A percentile compares a stretch with the other conserved stretches of the same genome.
These are phyloP conservation scores for Sicyos baderoa DNA, from an alignment of 306 rosid species.

Conservation along the genomic window DNA sequence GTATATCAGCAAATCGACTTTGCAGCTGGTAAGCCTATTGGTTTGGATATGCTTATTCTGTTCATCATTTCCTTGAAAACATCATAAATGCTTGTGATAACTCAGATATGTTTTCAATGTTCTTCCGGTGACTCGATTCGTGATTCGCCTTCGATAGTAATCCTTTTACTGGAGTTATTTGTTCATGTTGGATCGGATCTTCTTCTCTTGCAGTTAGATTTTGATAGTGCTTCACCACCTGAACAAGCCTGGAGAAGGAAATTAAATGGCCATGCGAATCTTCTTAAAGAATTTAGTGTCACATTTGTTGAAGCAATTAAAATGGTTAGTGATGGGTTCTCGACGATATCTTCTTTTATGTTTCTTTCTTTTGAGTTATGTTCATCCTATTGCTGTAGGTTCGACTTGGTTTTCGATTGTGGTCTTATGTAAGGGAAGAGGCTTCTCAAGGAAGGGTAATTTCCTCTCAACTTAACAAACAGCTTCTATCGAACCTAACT, in stretches of 20 bases:
- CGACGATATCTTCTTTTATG: constrained; percentile 9
- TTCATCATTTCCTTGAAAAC: neutral
- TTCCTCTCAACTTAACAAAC: constrained; percentile 15
- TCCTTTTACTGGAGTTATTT: neutral
- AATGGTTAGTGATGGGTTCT: constrained; percentile 51
- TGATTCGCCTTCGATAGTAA: neutral
- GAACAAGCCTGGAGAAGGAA: constrained; percentile 97
- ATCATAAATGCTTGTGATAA: neutral
- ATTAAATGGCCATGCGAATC: constrained; percentile 83
- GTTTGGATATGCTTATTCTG: neutral
- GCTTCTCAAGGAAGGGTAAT: constrained; percentile 99
- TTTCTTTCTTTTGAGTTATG: neutral
- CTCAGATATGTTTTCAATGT: neutral
- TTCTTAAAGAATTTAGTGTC: constrained; percentile 84
- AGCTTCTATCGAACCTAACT: neutral
- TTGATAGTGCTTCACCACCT: constrained; percentile 92
- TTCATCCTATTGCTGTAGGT: constrained; percentile 38
- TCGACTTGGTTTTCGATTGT: constrained; percentile 78
- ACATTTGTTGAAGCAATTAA: constrained; percentile 89
- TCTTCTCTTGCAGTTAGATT: constrained; percentile 59
- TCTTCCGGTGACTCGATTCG: neutral
- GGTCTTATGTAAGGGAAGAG: constrained; percentile 98
- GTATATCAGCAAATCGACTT: constrained; percentile 62
- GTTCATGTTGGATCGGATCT: neutral
- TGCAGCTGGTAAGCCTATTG: constrained; percentile 51